phyloP scores from a whole-genome alignment of 352 stramenopile species.

The Pythium biforme region DNA sequence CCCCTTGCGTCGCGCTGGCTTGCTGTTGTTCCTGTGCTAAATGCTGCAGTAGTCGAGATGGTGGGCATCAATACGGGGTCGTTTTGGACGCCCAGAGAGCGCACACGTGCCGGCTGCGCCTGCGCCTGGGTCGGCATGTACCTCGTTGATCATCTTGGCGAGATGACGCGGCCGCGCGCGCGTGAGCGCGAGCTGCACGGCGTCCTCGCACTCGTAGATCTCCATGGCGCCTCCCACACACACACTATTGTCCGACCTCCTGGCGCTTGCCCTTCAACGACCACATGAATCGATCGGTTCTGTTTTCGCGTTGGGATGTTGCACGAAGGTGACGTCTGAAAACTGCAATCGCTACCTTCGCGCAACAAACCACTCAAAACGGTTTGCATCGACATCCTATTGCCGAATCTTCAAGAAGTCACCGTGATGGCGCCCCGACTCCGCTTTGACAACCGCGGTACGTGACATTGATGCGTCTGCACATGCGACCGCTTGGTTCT shows the following conservation, averaged over 20 bases:
- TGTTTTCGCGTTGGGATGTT: conserved; percentile 1
- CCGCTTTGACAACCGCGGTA: conserved; percentile 56
- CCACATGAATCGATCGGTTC: conserved; percentile 3
- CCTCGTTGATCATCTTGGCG: conserved; percentile 79
- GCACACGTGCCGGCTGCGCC: too few species aligned
- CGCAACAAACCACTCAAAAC: conserved; percentile 14
- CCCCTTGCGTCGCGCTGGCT: conserved; percentile 10
- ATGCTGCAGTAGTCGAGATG: too few species aligned
- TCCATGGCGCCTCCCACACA: conserved; percentile 42
- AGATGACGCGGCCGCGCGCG: conserved; percentile 64
- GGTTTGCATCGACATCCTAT: conserved; percentile 2
- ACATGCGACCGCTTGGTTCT: neutral
- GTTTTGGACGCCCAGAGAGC: too few species aligned
- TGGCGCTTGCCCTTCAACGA: conserved; percentile 12
- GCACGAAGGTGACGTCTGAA: conserved; percentile 14
- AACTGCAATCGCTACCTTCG: conserved; percentile 25
- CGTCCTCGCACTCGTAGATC: conserved; percentile 74
- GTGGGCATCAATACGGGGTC: too few species aligned
- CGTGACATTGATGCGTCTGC: neutral
- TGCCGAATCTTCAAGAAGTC: conserved; percentile 7
- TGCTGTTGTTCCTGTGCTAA: conserved; percentile 40
- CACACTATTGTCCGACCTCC: conserved; percentile 1
- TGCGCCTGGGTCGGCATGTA: too few species aligned
- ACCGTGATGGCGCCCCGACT: conserved; percentile 25
- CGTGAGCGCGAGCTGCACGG: conserved; percentile 73